Percentiles rank a stretch among this genome's conserved stretches.
Evolutionary conservation across 2,329 filamentous ascomycete genomes (phyloP).

Genomic region (Alternaria dauci): DNA sequence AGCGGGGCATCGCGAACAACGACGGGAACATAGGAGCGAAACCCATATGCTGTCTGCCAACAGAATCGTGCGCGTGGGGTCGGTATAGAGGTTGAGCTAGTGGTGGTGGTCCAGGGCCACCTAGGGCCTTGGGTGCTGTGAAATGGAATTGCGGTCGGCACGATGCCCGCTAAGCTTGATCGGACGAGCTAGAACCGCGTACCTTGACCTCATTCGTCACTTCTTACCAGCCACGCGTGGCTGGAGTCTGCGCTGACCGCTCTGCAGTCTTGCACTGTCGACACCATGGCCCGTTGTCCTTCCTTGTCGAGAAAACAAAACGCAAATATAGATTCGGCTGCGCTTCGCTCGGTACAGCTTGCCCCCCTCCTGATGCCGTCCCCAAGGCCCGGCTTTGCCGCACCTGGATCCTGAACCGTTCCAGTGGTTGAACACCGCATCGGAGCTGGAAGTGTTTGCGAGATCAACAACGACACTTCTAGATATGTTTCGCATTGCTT

Average conservation of each 20-base stretch:
- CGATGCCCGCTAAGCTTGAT: constrained; percentile 6
- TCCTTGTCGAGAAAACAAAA: not conserved
- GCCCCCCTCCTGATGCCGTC: not conserved
- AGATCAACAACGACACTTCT: not conserved
- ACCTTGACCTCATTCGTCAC: constrained; percentile 7
- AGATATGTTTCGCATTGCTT: not conserved
- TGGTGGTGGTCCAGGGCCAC: not conserved
- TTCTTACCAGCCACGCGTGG: constrained; percentile 4
- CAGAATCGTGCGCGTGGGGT: not conserved
- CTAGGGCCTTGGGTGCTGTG: not conserved
- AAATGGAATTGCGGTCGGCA: constrained; percentile 10
- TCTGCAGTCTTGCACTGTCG: not conserved
- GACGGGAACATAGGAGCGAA: not conserved
- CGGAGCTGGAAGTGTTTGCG: not conserved
- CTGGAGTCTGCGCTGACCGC: constrained; percentile 10
- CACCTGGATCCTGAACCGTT: not conserved
- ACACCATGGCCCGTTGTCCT: not conserved
- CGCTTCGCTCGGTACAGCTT: not conserved
- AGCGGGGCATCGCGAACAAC: not conserved
- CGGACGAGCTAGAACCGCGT: not conserved
- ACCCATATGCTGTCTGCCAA: not conserved
- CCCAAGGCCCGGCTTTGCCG: not conserved
- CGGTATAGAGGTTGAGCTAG: not conserved
- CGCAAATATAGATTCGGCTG: not conserved
- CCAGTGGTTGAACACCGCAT: not conserved